Conservation (phyloP, 208 protist species). For the Leishmania turanica region DNA sequence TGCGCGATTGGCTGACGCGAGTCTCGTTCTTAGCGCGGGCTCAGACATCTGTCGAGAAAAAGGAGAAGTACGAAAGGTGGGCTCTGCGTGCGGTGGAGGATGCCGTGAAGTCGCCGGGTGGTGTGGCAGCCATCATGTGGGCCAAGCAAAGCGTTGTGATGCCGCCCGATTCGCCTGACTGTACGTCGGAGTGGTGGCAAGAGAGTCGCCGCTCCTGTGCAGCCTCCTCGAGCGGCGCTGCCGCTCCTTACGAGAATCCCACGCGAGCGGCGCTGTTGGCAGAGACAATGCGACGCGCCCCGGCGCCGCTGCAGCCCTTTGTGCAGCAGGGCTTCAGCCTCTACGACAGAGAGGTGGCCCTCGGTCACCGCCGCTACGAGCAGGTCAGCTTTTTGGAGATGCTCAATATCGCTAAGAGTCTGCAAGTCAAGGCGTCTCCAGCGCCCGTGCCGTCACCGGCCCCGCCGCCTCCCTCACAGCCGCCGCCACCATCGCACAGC, state of each 20-base stretch:
- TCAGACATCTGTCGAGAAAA: slow-evolving; percentile 37
- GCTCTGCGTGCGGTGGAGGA: slow-evolving; percentile 62
- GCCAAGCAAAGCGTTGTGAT: slow-evolving; percentile 60
- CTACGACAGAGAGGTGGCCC: slow-evolving; percentile 65
- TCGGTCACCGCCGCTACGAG: slow-evolving; percentile 50
- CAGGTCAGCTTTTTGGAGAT: slow-evolving; percentile 73
- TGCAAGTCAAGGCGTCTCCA: slow-evolving; percentile 35
- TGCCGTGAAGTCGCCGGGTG: slow-evolving; percentile 33
- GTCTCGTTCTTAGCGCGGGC: slow-evolving; percentile 63
- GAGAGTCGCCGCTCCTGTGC: not conserved
- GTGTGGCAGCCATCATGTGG: slow-evolving; percentile 53
- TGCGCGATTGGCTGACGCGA: slow-evolving; percentile 68
- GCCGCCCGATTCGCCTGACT: slow-evolving; percentile 46
- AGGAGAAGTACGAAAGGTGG: slow-evolving; percentile 68
- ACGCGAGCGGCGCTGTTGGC: slow-evolving; percentile 35
- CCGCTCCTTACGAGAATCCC: not conserved
- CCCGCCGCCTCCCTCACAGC: not conserved
- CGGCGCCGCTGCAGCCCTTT: slow-evolving; percentile 56
- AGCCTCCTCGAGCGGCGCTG: not conserved
- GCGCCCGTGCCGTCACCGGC: not conserved
- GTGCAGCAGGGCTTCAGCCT: slow-evolving; percentile 62
- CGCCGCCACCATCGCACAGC: not conserved
- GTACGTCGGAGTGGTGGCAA: slow-evolving; percentile 31
- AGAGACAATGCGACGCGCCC: slow-evolving; percentile 54
- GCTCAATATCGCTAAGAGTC: slow-evolving; percentile 57